Conservation (phyloP, 164 flowering plant species). For the Sedum album region DNA sequence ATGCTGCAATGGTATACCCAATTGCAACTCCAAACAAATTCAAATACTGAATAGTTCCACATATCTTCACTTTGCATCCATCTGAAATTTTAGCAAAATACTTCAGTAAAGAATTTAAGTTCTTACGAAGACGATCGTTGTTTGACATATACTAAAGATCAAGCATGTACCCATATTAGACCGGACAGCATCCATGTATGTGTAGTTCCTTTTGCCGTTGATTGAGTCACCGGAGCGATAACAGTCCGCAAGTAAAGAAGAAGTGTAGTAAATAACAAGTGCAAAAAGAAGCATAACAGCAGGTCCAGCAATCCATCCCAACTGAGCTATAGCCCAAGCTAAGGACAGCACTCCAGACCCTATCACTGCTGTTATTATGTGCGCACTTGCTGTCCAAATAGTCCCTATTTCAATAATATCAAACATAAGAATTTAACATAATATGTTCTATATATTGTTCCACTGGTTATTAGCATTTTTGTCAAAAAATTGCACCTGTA, state of each 20-base stretch:
- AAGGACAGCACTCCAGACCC: constrained; percentile 59
- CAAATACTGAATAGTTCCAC: constrained; percentile 36
- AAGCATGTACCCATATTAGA: constrained; percentile 40
- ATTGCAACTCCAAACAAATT: constrained; percentile 39
- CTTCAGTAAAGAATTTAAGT: not conserved
- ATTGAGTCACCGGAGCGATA: constrained; percentile 43
- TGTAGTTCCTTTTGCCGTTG: constrained; percentile 49
- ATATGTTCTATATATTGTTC: not conserved
- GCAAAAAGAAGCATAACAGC: constrained; percentile 42
- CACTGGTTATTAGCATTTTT: too few relatives aligned
- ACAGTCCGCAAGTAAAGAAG: constrained; percentile 42
- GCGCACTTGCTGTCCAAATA: constrained; percentile 55
- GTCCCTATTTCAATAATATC: constrained; percentile 23
- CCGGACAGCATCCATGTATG: constrained; percentile 52
- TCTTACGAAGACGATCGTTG: too few relatives aligned
- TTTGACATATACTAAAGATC: too few relatives aligned
- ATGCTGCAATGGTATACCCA: constrained; percentile 52
- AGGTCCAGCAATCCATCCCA: constrained; percentile 68
- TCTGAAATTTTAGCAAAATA: constrained; percentile 17
- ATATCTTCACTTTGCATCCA: constrained; percentile 31
- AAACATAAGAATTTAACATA: not conserved
- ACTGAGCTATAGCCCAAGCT: constrained; percentile 58
- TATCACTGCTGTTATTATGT: constrained; percentile 58
- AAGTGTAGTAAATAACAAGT: constrained; percentile 40
- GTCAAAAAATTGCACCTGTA: not conserved